Evolutionary conservation across 805 yeast genomes (phyloP), one percentile per base, ranked within the genome.

Genomic region (Barnettozyma californica): DNA sequence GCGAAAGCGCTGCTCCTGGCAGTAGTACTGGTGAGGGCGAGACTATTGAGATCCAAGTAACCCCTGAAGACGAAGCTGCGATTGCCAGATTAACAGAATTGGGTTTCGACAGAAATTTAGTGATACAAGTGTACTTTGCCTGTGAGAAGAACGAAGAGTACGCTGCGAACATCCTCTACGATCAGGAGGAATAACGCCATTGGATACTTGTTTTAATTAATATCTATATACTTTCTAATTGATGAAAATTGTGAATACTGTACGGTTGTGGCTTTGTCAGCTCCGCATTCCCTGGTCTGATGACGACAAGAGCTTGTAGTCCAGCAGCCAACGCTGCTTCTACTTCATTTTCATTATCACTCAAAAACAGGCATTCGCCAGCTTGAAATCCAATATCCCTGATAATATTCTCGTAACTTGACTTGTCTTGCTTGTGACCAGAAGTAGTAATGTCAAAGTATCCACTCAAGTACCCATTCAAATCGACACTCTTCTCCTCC

Each of bases 111-210:
- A 79, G 96, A 57, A 77, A 83, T 57, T 72, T 85, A 49, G 99
- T 87, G 41, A 80, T 90, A 52, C 96, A 91, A 71, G 96, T 95
- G 27, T 94, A 88, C 71, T 83, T 94, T 76, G 98, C 98, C 38
- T 94, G 99, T 68, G 99, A 94, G 62, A 92, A 90, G 71, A 89
- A 94, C 68, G 99, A 94, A 71, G 97, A 92, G 72, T 78, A 88
- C 60, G 90, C 99, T 39, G 99, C 98, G 20, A 94, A 94, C 70
- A 80, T 89, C 62, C 74, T 94, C 58, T 87, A 76, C 61, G 84
- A 78, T 52, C 78, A 77, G 46, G 70, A 70, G 43, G 70, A 68
- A 45, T 58, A 51, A 37, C 43, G 29, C 25, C 29, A 16, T 3
- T 9, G 18, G 41, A 31, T 23, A 6, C 16, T 19, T 37, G 14